Percentiles rank a stretch among this genome's conserved stretches.
phyloP scores from a whole-genome alignment of 208 protist genomes.

The Phytomonas francai region DNA sequence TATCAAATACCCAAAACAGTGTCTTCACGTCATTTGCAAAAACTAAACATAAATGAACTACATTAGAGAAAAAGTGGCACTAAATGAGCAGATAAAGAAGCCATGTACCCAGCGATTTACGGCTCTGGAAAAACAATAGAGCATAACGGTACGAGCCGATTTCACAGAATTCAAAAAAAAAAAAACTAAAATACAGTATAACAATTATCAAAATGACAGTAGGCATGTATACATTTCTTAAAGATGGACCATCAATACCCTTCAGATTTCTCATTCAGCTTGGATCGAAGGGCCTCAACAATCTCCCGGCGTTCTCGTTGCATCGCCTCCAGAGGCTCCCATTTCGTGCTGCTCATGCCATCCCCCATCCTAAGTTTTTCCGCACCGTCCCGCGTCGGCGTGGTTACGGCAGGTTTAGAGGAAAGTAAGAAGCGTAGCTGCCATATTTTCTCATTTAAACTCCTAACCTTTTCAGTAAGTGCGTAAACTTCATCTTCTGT shows the following conservation, averaged over 20 bases:
- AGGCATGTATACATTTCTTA: background rate
- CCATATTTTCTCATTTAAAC: slow-evolving; percentile 77
- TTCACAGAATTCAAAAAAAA: background rate
- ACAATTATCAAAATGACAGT: background rate
- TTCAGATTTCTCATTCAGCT: background rate
- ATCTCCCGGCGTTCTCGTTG: background rate
- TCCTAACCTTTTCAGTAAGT: slow-evolving; percentile 60
- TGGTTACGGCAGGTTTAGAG: background rate
- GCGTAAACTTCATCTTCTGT: slow-evolving; percentile 65
- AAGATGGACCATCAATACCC: background rate
- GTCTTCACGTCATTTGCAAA: background rate
- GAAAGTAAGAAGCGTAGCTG: slow-evolving; percentile 44
- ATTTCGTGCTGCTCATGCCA: background rate
- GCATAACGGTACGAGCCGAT: background rate
- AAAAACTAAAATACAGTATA: background rate
- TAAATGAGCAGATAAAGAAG: background rate
- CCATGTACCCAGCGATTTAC: background rate
- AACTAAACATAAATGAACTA: background rate
- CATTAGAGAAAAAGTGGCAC: background rate
- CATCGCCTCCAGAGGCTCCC: background rate
- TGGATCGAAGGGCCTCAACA: background rate
- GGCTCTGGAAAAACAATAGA: background rate
- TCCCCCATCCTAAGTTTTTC: background rate
- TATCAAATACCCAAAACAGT: background rate
- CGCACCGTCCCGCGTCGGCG: background rate